Percentiles rank a stretch among this genome's conserved stretches.
phyloP scores from a whole-genome alignment of 1,284 basidiomycete genomes.

The Trametes pubescens region DNA sequence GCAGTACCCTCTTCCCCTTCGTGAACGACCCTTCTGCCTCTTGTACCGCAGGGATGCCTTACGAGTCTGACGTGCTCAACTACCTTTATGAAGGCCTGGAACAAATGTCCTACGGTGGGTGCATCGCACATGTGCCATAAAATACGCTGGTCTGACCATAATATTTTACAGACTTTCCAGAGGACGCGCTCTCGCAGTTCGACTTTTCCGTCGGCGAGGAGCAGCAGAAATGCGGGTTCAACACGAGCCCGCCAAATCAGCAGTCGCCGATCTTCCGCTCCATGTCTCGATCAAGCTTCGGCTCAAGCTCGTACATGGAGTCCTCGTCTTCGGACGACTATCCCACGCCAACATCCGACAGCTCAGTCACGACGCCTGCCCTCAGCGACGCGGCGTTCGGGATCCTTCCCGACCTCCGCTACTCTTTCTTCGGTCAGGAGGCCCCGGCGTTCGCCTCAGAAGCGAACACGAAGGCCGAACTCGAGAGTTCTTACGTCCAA shows the following conservation, averaged over 20 bases:
- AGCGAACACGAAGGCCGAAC: conserved; percentile 24
- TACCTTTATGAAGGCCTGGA: conserved; percentile 21
- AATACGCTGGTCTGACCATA: conserved; percentile 11
- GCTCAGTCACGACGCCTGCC: conserved; percentile 31
- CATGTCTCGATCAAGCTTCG: conserved; percentile 32
- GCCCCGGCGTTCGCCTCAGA: conserved; percentile 16
- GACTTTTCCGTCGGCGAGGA: conserved; percentile 9
- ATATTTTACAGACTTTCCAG: conserved; percentile 5
- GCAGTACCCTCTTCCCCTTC: neutral
- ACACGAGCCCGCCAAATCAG: conserved; percentile 7
- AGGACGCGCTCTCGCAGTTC: conserved; percentile 7
- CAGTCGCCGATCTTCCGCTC: conserved; percentile 29
- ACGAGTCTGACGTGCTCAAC: conserved; percentile 10
- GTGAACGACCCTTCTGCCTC: neutral
- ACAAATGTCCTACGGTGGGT: conserved; percentile 17
- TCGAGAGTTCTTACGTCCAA: conserved; percentile 26
- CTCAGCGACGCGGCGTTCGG: conserved; percentile 28
- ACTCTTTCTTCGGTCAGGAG: conserved; percentile 21
- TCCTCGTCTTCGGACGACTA: conserved; percentile 26
- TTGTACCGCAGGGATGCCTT: conserved; percentile 12
- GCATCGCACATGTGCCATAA: neutral
- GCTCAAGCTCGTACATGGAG: conserved; percentile 20
- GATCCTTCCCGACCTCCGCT: conserved; percentile 20
- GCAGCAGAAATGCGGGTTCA: conserved; percentile 4
- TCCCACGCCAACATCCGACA: conserved; percentile 30